These are phyloP conservation scores for Candida silvicultrix DNA, from an alignment of 805 yeast genomes.

Conservation along the genomic window DNA sequence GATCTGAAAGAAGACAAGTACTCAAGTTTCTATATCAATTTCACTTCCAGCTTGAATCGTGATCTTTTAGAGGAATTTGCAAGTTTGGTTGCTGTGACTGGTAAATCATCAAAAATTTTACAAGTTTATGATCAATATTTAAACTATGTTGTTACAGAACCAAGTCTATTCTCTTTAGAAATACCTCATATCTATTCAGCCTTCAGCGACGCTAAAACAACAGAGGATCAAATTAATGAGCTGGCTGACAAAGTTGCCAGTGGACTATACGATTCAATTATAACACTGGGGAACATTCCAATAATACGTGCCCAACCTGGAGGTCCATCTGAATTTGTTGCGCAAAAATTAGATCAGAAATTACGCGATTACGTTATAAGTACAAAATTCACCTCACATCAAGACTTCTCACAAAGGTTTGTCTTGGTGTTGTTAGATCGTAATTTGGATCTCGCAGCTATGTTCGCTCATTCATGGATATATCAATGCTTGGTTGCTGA, in stretches of 20 bases:
- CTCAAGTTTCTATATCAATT: conserved; percentile 76
- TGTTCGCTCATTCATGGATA: conserved; percentile 97
- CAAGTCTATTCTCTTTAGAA: conserved; percentile 79
- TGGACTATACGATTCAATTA: conserved; percentile 74
- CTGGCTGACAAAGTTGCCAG: conserved; percentile 67
- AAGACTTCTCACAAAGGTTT: conserved; percentile 45
- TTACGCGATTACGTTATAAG: conserved; percentile 83
- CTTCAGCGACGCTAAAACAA: conserved; percentile 63
- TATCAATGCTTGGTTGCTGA: conserved; percentile 96
- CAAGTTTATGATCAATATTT: conserved; percentile 94
- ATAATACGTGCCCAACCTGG: conserved; percentile 86
- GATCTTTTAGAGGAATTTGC: conserved; percentile 85
- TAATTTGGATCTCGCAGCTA: conserved; percentile 82
- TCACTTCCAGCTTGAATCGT: conserved; percentile 74
- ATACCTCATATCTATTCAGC: conserved; percentile 56
- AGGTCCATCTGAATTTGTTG: conserved; percentile 94
- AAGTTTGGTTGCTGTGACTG: conserved; percentile 65
- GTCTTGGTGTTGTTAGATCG: conserved; percentile 84
- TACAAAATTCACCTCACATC: conserved; percentile 26
- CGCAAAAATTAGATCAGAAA: conserved; percentile 77
- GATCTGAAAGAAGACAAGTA: conserved; percentile 75
- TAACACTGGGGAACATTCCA: conserved; percentile 78
- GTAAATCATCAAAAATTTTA: conserved; percentile 64
- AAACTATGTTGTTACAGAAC: conserved; percentile 89
- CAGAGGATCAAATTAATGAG: conserved; percentile 66